Percentiles rank a stretch among this genome's conserved stretches.
Evolutionary conservation across 352 stramenopile species (phyloP).

Genomic region (Halophytophthora polymorphica): DNA sequence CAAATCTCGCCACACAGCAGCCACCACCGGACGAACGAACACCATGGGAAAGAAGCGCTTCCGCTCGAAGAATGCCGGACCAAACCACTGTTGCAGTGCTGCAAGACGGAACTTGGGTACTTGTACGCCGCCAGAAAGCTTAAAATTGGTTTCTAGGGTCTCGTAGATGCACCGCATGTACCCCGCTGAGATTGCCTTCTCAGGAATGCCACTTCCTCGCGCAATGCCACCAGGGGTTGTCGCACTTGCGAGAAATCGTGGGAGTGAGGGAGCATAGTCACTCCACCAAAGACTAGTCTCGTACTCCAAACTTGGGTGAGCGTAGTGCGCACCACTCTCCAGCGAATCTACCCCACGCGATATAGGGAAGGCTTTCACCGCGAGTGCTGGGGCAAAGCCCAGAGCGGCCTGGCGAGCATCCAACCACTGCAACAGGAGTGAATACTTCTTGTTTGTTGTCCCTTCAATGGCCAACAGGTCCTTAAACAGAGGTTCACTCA

Average conservation of each 20-base stretch:
- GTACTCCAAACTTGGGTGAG: neutral
- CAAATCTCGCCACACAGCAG: conserved; percentile 29
- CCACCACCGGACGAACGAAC: conserved; percentile 16
- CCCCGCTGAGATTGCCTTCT: conserved; percentile 1
- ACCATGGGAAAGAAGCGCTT: conserved; percentile 24
- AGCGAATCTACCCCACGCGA: neutral
- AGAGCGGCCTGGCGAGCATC: conserved; percentile 10
- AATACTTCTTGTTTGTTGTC: conserved; percentile 7
- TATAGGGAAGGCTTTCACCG: neutral
- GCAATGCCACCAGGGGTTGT: conserved; percentile 2
- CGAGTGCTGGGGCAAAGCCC: conserved; percentile 1
- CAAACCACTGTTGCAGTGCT: conserved; percentile 36
- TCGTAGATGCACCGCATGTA: conserved; percentile 25
- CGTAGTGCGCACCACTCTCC: too few species aligned
- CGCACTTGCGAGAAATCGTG: conserved; percentile 3
- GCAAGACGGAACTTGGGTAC: conserved; percentile 40
- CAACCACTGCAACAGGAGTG: conserved; percentile 11
- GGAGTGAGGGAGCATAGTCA: conserved; percentile 7
- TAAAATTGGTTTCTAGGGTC: conserved; percentile 44
- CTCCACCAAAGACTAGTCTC: conserved; percentile 13
- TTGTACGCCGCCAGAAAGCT: conserved; percentile 25
- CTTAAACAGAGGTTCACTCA: conserved; percentile 22
- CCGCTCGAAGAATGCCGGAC: conserved; percentile 25
- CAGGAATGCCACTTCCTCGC: neutral
- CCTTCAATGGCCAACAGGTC: conserved; percentile 21